Conservation (phyloP, 2,329 filamentous ascomycete genomes). For the Colletotrichum kahawae region DNA sequence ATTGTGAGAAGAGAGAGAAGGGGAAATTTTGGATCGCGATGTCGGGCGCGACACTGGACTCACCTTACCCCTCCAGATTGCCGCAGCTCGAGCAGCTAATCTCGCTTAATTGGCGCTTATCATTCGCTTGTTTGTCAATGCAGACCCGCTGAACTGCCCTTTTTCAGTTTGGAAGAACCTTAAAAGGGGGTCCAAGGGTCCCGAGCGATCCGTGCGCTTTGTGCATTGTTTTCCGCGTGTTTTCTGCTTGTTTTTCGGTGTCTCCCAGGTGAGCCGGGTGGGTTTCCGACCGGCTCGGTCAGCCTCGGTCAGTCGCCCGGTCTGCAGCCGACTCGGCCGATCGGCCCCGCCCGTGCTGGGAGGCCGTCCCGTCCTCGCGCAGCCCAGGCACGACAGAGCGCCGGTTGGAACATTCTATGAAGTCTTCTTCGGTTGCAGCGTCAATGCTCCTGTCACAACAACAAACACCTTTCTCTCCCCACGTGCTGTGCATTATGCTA, state of each 20-base stretch:
- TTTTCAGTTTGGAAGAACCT: background rate
- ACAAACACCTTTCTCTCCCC: background rate
- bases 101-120: conserved; percentile 1
- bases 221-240: background rate
- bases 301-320: background rate
- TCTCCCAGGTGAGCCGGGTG: background rate
- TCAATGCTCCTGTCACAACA: background rate
- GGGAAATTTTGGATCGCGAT: background rate
- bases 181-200: conserved; percentile 2
- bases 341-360: background rate
- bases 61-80: background rate
- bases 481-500: background rate
- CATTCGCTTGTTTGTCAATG: background rate
- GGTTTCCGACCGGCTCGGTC: background rate
- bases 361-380: background rate
- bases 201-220: background rate
- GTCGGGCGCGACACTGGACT: background rate
- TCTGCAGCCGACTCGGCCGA: background rate
- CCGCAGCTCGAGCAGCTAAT: background rate
- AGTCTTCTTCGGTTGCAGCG: background rate
- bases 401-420: background rate
- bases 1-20: background rate
- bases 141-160: conserved; percentile 11
- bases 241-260: background rate
- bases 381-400: background rate